These are phyloP conservation scores for Tilletia horrida DNA, from an alignment of 1,284 basidiomycete genomes.

Conservation along the genomic window DNA sequence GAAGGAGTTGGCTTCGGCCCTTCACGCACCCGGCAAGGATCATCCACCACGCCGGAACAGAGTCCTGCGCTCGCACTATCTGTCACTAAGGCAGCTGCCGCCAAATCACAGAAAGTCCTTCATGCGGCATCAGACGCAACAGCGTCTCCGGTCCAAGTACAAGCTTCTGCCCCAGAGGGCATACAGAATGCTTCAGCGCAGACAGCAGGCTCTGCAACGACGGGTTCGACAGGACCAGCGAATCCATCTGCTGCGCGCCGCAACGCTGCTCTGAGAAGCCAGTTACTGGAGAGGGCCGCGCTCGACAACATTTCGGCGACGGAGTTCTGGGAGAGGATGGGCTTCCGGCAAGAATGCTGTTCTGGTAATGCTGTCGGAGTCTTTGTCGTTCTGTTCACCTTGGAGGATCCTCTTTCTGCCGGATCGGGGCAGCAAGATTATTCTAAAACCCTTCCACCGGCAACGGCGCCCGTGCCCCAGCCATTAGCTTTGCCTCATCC, in stretches of 20 bases:
- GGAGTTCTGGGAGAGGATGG: constrained; percentile 53
- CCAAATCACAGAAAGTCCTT: not conserved
- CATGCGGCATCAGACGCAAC: not conserved
- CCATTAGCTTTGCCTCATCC: constrained; percentile 38
- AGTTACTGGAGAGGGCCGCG: constrained; percentile 39
- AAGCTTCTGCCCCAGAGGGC: not conserved
- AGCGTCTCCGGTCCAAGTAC: not conserved
- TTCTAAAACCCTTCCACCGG: not conserved
- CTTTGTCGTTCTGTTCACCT: constrained; percentile 40
- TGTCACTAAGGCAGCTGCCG: not conserved
- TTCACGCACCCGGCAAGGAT: too few species aligned
- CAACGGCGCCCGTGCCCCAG: not conserved
- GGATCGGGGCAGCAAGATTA: not conserved
- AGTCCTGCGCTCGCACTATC: not conserved
- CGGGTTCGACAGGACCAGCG: not conserved
- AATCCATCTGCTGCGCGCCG: not conserved
- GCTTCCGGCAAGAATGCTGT: constrained; percentile 52
- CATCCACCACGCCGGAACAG: too few species aligned
- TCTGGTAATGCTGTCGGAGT: constrained; percentile 51
- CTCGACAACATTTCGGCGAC: constrained; percentile 43
- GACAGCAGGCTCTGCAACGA: not conserved
- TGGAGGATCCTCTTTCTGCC: not conserved
- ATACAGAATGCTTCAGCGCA: not conserved
- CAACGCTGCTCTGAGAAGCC: constrained; percentile 8
- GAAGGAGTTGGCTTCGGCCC: too few species aligned